phyloP scores from a whole-genome alignment of 306 rosid genomes.

The Dryas octopetala region DNA sequence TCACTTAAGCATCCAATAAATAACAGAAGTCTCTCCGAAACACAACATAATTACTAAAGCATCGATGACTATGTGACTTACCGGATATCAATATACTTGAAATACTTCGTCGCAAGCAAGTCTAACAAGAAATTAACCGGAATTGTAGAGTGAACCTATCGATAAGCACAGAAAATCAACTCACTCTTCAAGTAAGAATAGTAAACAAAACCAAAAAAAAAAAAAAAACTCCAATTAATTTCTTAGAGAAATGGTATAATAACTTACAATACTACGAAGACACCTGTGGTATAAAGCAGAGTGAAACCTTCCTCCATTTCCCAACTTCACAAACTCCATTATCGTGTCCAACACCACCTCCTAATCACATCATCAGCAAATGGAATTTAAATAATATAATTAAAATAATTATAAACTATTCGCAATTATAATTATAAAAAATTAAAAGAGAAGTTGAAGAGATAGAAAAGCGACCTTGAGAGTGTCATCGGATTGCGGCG shows the following conservation, averaged over 20 bases:
- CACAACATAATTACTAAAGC: neutral
- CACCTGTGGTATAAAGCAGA: conserved; percentile 74
- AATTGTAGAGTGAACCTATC: conserved; percentile 48
- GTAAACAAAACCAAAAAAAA: neutral
- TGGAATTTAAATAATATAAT: neutral
- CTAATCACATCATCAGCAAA: conserved; percentile 20
- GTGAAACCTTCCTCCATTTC: conserved; percentile 69
- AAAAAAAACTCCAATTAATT: neutral
- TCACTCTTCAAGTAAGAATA: neutral
- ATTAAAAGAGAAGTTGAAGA: neutral
- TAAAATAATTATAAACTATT: neutral
- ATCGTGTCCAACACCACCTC: conserved; percentile 75
- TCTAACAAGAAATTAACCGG: conserved; percentile 39
- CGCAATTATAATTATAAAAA: neutral
- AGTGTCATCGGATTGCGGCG: conserved; percentile 54
- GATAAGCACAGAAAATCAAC: neutral
- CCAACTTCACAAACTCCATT: conserved; percentile 78
- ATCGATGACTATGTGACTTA: conserved; percentile 32
- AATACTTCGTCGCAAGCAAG: conserved; percentile 70
- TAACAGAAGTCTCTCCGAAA: neutral
- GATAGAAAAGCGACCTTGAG: conserved; percentile 40
- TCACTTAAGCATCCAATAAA: neutral
- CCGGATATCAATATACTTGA: conserved; percentile 76
- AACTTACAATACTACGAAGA: conserved; percentile 64
- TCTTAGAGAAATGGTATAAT: neutral